phyloP scores from a whole-genome alignment of 768 basidiomycete genomes.

The Xerocomellus amylosporus region DNA sequence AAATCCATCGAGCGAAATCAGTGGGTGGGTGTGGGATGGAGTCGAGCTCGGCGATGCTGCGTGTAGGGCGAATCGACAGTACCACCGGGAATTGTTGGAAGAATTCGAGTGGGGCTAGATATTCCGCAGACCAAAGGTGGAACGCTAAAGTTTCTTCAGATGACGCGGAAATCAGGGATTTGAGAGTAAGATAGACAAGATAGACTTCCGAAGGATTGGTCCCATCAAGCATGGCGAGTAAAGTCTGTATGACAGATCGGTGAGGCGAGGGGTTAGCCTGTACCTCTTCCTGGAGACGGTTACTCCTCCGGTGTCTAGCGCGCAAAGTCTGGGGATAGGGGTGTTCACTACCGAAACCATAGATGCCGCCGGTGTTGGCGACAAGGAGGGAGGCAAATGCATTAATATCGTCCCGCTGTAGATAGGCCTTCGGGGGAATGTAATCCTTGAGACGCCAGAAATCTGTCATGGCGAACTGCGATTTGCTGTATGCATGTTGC shows the following conservation, averaged over 20 bases:
- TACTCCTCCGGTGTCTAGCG: constrained; percentile 31
- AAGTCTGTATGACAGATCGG: constrained; percentile 48
- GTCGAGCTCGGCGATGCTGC: constrained; percentile 38
- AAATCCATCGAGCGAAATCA: constrained; percentile 65
- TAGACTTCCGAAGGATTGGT: constrained; percentile 48
- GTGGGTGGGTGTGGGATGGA: constrained; percentile 37
- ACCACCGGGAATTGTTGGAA: constrained; percentile 45
- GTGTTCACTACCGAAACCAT: constrained; percentile 56
- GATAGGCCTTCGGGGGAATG: constrained; percentile 52
- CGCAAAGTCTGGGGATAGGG: constrained; percentile 42
- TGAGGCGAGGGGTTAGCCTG: constrained; percentile 36
- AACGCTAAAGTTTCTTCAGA: constrained; percentile 30
- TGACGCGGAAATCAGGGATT: constrained; percentile 47
- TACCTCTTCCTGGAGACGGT: constrained; percentile 12
- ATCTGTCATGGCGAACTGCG: constrained; percentile 53
- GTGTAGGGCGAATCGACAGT: constrained; percentile 30
- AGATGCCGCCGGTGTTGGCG: constrained; percentile 55
- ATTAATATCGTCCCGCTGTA: constrained; percentile 67
- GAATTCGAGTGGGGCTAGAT: constrained; percentile 45
- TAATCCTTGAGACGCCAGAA: constrained; percentile 86
- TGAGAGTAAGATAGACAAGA: constrained; percentile 62
- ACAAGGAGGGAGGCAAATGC: constrained; percentile 70
- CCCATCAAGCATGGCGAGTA: constrained; percentile 59
- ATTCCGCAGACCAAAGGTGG: constrained; percentile 38
- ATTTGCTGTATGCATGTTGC: constrained; percentile 36